These are phyloP conservation scores for Paracorniculantispora psalliotae DNA, from an alignment of 2,329 filamentous ascomycete genomes.

Conservation along the genomic window DNA sequence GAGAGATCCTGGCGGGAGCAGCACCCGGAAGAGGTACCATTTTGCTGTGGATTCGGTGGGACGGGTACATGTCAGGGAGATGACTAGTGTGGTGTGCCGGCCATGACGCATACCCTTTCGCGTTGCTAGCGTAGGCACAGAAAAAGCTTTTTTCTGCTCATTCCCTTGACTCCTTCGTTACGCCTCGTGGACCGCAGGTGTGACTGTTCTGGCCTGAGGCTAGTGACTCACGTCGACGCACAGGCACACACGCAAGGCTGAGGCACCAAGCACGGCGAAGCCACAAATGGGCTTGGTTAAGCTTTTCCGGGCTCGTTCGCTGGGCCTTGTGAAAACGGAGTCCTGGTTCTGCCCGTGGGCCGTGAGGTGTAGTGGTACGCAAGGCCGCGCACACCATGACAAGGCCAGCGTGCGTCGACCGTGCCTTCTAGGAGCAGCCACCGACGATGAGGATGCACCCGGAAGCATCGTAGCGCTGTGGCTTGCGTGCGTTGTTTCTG, in stretches of 20 bases:
- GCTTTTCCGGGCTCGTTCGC: background rate
- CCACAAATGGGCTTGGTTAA: background rate
- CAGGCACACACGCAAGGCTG: background rate
- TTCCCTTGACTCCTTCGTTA: no score
- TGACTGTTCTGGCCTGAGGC: background rate
- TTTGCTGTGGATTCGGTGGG: background rate
- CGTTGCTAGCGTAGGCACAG: background rate
- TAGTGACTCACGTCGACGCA: conserved; percentile 6
- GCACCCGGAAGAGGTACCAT: conserved; percentile 1
- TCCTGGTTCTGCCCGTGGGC: no score
- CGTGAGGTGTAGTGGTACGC: background rate
- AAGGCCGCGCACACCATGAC: conserved; percentile 4
- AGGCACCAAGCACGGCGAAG: background rate
- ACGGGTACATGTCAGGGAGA: background rate
- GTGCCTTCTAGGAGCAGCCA: background rate
- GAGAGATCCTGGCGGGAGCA: background rate
- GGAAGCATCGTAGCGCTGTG: background rate
- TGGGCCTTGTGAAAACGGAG: background rate
- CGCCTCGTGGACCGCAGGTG: background rate
- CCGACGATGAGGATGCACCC: background rate
- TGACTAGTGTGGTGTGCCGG: background rate
- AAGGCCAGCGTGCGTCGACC: background rate
- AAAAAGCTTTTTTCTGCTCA: background rate
- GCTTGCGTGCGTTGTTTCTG: no score
- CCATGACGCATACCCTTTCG: background rate